A percentile compares a stretch with the other conserved stretches of the same genome.
These are phyloP conservation scores for Pleurotus sapidus DNA, from an alignment of 768 basidiomycete genomes.

Conservation along the genomic window DNA sequence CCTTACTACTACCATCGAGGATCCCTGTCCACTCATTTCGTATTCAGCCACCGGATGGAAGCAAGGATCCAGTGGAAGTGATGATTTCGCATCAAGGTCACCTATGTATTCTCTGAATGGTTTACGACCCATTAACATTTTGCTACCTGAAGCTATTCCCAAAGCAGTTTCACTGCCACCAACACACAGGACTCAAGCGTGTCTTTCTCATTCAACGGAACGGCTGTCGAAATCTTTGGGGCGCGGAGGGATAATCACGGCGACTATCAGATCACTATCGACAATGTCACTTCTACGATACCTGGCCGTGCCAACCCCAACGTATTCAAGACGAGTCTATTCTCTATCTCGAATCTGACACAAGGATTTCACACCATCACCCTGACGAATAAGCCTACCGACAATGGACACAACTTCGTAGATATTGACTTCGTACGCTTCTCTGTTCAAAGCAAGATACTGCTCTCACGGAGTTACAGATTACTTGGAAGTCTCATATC, in stretches of 20 bases:
- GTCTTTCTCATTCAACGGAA: conserved; percentile 33
- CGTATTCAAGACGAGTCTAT: conserved; percentile 27
- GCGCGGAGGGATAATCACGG: conserved; percentile 11
- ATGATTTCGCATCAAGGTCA: conserved; percentile 14
- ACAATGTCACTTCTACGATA: conserved; percentile 8
- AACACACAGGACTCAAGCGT: conserved; percentile 20
- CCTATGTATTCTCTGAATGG: no score
- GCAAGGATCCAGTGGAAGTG: conserved; percentile 17
- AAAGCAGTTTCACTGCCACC: conserved; percentile 31
- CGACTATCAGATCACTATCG: conserved; percentile 4
- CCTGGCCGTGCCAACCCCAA: conserved; percentile 16
- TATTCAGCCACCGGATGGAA: conserved; percentile 16
- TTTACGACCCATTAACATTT: background rate
- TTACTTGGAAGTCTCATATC: conserved; percentile 7
- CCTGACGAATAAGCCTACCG: conserved; percentile 10
- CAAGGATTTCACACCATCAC: conserved; percentile 27
- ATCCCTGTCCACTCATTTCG: conserved; percentile 27
- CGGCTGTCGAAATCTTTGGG: conserved; percentile 11
- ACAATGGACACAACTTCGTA: background rate
- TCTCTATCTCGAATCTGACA: conserved; percentile 20
- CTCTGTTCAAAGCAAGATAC: background rate
- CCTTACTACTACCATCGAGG: conserved; percentile 30
- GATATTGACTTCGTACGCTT: conserved; percentile 8
- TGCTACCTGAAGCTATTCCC: conserved; percentile 27
- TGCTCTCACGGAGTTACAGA: background rate